Evolutionary conservation across 2,329 filamentous ascomycete species (phyloP).

Genomic region (Fusarium tanahbumbuense): DNA sequence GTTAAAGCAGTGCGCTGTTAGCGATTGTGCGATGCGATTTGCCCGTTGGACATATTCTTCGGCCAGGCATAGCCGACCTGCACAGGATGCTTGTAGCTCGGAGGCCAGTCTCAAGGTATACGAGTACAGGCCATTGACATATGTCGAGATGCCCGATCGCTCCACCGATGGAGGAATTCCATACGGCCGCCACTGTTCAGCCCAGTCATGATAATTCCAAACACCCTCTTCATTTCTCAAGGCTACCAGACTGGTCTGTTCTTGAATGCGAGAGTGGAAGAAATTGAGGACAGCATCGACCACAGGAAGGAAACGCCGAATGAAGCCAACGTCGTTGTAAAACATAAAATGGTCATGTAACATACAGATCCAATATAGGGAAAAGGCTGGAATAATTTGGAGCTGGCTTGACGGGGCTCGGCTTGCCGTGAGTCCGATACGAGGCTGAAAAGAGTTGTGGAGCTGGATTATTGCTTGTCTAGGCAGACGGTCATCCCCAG

Average conservation of each 20-base stretch:
- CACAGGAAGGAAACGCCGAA: neutral
- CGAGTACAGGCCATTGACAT: neutral
- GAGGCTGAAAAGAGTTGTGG: neutral
- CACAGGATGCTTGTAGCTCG: neutral
- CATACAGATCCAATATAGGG: constrained; percentile 3
- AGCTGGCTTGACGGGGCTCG: neutral
- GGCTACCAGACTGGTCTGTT: rapidly evolving
- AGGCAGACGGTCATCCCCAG: neutral
- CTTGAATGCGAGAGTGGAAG: neutral
- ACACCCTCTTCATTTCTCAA: neutral
- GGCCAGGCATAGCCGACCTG: neutral
- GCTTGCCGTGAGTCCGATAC: neutral
- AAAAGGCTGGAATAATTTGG: neutral
- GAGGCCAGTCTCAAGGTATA: neutral
- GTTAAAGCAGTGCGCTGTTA: neutral
- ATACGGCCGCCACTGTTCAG: neutral
- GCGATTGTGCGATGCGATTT: neutral
- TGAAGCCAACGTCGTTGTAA: neutral
- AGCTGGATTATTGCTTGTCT: neutral
- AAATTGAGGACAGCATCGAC: neutral
- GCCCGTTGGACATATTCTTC: neutral
- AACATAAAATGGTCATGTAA: neutral
- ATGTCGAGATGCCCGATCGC: neutral
- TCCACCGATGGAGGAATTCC: neutral
- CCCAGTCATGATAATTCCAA: neutral